Evolutionary conservation across 2,329 filamentous ascomycete species (phyloP).

Genomic region (Epichloe festucae): DNA sequence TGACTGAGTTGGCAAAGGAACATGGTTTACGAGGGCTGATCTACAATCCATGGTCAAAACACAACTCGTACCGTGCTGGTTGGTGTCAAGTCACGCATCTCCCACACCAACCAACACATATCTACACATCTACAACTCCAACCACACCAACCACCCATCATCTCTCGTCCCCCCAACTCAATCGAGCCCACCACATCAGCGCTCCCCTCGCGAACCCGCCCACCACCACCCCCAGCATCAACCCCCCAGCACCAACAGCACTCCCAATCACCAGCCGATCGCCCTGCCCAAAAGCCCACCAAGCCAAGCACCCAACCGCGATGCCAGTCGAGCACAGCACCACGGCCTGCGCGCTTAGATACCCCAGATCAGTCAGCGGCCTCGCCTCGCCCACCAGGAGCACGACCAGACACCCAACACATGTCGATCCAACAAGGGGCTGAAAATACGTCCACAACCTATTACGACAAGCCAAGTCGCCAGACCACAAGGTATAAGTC

Average conservation of each 20-base stretch:
- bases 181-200: conserved; percentile 14
- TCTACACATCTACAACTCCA: too few species aligned
- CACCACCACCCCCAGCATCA: conserved; percentile 16
- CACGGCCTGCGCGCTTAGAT: conserved; percentile 16
- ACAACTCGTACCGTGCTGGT: too few species aligned
- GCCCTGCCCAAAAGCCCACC: conserved; percentile 9
- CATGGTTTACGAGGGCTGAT: too few species aligned
- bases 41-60: too few species aligned
- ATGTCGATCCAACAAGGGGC: conserved; percentile 8
- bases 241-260: conserved; percentile 13
- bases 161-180: conserved; percentile 6
- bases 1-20: too few species aligned
- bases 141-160: too few species aligned
- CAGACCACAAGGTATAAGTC: too few species aligned
- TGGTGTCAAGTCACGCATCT: too few species aligned
- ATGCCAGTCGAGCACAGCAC: conserved; percentile 12
- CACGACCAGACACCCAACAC: conserved; percentile 13
- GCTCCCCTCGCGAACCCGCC: conserved; percentile 17
- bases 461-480: background rate
- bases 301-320: conserved; percentile 11
- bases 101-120: too few species aligned
- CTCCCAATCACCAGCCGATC: conserved; percentile 12
- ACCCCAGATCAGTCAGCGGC: conserved; percentile 13
- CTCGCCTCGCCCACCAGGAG: conserved; percentile 15
- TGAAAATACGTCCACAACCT: conserved; percentile 17